Conservation (phyloP, 139 green algal genomes). For the Coccomyxa sp. region DNA sequence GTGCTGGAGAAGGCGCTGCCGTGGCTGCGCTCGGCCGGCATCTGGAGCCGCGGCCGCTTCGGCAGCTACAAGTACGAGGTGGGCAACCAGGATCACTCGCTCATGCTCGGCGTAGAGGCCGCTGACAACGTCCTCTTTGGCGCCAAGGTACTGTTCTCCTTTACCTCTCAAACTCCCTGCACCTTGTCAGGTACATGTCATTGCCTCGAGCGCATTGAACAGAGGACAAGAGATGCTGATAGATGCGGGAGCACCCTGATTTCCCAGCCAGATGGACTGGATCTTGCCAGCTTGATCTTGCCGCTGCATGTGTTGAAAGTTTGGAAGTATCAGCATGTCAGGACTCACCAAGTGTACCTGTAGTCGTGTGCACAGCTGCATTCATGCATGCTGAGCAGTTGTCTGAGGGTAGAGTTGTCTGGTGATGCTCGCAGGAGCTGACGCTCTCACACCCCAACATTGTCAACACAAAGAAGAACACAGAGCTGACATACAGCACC, state of each 20-base stretch:
- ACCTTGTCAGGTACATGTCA: not conserved
- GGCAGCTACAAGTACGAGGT: conserved; percentile 93
- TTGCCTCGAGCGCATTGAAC: too few relatives aligned
- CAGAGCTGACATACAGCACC: conserved; percentile 52
- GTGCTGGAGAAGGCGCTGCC: conserved; percentile 82
- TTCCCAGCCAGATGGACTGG: too few relatives aligned
- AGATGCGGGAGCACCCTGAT: too few relatives aligned
- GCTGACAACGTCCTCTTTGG: conserved; percentile 86
- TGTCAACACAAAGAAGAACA: conserved; percentile 82
- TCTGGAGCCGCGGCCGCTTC: conserved; percentile 85
- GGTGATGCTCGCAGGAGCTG: conserved; percentile 54
- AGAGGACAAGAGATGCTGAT: too few relatives aligned
- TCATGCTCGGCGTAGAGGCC: conserved; percentile 89
- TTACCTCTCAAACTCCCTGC: not conserved
- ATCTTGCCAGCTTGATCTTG: too few relatives aligned
- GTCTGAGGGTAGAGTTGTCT: too few relatives aligned
- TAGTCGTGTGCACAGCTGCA: too few relatives aligned
- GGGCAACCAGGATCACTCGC: conserved; percentile 84
- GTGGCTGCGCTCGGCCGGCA: conserved; percentile 68
- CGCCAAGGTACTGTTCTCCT: conserved; percentile 13
- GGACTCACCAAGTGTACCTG: too few relatives aligned
- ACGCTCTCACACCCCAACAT: conserved; percentile 81
- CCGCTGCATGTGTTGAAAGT: too few relatives aligned
- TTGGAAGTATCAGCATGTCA: too few relatives aligned
- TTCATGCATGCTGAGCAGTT: too few relatives aligned